Evolutionary conservation across 177 flowering plant genomes (phyloP).

Genomic region (Telopea speciosissima): DNA sequence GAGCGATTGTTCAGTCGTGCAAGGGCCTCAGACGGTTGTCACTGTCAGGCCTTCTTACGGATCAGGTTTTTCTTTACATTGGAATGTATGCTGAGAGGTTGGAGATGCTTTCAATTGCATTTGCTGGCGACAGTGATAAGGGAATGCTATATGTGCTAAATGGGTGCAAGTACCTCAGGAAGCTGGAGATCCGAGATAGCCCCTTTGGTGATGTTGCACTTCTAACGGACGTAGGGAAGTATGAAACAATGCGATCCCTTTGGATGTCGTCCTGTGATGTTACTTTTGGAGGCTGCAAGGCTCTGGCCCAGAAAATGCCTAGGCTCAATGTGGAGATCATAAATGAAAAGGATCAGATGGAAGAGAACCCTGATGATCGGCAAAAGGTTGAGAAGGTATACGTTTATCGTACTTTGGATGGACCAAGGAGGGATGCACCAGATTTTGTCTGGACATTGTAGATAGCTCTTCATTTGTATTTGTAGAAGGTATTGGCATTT

Average conservation of each 20-base stretch:
- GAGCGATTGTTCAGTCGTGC: constrained; percentile 81
- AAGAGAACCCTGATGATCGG: constrained; percentile 20
- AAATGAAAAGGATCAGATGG: constrained; percentile 47
- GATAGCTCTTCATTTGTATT: constrained; percentile 1
- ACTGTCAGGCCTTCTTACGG: constrained; percentile 74
- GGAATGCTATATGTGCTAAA: constrained; percentile 77
- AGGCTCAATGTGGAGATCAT: constrained; percentile 81
- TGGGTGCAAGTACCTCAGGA: constrained; percentile 80
- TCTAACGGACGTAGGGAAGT: constrained; percentile 70
- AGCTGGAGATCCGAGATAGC: constrained; percentile 80
- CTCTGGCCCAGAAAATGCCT: constrained; percentile 65
- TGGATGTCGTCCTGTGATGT: constrained; percentile 97
- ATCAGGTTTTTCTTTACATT: constrained; percentile 75
- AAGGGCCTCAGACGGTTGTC: constrained; percentile 71
- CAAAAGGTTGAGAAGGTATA: constrained; percentile 74
- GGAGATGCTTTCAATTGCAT: constrained; percentile 90
- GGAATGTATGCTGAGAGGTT: constrained; percentile 86
- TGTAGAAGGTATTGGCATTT: background rate
- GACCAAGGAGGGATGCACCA: constrained; percentile 75
- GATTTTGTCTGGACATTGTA: constrained; percentile 69
- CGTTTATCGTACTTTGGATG: constrained; percentile 70
- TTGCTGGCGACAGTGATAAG: constrained; percentile 84
- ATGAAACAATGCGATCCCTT: constrained; percentile 99
- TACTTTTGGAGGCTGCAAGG: constrained; percentile 74
- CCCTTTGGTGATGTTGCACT: constrained; percentile 84